phyloP scores from a whole-genome alignment of 192 early-diverging fungal species.

The Geranomyces michiganensis region DNA sequence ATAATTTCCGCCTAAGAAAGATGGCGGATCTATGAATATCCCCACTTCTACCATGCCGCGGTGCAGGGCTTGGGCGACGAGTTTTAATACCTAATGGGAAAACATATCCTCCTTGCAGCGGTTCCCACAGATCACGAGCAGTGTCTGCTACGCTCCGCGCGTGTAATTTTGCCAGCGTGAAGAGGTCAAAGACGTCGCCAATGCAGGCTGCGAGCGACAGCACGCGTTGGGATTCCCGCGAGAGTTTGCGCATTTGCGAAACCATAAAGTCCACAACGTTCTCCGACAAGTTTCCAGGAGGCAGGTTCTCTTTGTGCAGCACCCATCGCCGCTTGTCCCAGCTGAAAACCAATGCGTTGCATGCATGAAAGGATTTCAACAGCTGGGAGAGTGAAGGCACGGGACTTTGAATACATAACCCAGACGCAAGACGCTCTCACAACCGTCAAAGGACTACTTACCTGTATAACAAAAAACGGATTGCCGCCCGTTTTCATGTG shows the following conservation, averaged over 20 bases:
- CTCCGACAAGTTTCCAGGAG: conserved; percentile 25
- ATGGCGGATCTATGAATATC: neutral
- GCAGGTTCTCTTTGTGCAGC: conserved; percentile 29
- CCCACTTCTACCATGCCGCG: too few relatives aligned
- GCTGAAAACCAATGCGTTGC: conserved; percentile 23
- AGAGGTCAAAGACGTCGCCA: conserved; percentile 37
- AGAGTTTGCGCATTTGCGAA: conserved; percentile 29
- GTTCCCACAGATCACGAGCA: conserved; percentile 36
- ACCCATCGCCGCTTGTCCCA: conserved; percentile 29
- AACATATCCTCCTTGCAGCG: conserved; percentile 25
- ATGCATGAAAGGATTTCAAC: conserved; percentile 31
- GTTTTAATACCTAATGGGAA: conserved; percentile 27
- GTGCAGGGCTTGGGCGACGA: too few relatives aligned
- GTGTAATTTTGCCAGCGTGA: conserved; percentile 27
- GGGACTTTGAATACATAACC: neutral
- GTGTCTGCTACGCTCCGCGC: conserved; percentile 26
- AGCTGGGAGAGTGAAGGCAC: conserved; percentile 18
- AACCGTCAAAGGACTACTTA: neutral
- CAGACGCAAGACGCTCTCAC: neutral
- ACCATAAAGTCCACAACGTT: conserved; percentile 42
- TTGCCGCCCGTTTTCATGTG: conserved; percentile 37
- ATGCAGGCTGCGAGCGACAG: conserved; percentile 39
- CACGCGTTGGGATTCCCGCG: conserved; percentile 25
- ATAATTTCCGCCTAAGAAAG: conserved; percentile 23
- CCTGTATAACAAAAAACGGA: conserved; percentile 41